These are phyloP conservation scores for Zygosaccharomyces sapae DNA, from an alignment of 1,139 yeast genomes.

Conservation along the genomic window DNA sequence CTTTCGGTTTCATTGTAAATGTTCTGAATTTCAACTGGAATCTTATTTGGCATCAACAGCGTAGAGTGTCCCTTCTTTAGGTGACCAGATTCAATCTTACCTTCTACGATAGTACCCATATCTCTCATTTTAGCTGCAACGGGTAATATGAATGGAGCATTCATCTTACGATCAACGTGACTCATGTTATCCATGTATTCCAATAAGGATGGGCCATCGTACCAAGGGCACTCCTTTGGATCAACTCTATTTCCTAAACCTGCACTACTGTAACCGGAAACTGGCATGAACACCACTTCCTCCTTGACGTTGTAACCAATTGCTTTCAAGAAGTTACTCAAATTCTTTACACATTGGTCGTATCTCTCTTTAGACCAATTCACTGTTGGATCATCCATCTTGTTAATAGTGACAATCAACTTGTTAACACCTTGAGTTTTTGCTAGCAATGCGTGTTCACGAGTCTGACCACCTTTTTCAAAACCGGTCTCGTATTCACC, in stretches of 20 bases:
- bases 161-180: slow-evolving; percentile 77
- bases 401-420: slow-evolving; percentile 88
- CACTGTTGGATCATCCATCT: slow-evolving; percentile 98
- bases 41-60: slow-evolving; percentile 88
- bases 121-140: slow-evolving; percentile 92
- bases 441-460: slow-evolving; percentile 89
- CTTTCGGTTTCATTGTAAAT: slow-evolving; percentile 93
- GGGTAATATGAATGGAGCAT: slow-evolving; percentile 97
- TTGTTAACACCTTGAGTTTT: slow-evolving; percentile 88
- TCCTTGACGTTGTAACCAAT: slow-evolving; percentile 81
- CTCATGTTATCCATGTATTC: slow-evolving; percentile 84
- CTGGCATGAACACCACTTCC: slow-evolving; percentile 91
- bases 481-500: slow-evolving; percentile 97
- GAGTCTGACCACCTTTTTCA: slow-evolving; percentile 90
- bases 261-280: slow-evolving; percentile 95
- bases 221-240: slow-evolving; percentile 80
- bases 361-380: slow-evolving; percentile 94
- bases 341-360: slow-evolving; percentile 86
- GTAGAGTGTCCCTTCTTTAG: slow-evolving; percentile 73
- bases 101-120: slow-evolving; percentile 95
- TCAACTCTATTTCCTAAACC: slow-evolving; percentile 86
- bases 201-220: slow-evolving; percentile 83
- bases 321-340: slow-evolving; percentile 74
- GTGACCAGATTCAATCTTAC: slow-evolving; percentile 95
- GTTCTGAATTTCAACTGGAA: slow-evolving; percentile 74